A percentile compares a stretch with the other conserved stretches of the same genome.
phyloP scores from a whole-genome alignment of 768 basidiomycete genomes.

The Amanita jacksonii region DNA sequence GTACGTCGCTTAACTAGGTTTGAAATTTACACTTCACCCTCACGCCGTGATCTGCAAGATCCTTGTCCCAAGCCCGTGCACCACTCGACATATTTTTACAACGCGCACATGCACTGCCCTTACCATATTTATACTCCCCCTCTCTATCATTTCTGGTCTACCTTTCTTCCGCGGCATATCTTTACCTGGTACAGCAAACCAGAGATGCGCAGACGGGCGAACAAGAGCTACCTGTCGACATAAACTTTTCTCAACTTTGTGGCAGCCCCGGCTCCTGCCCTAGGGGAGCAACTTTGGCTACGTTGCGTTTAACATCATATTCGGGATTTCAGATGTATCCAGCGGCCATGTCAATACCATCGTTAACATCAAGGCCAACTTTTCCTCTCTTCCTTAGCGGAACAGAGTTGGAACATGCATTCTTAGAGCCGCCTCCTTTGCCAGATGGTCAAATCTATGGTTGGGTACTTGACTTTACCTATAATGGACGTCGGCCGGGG shows the following conservation, averaged over 20 bases:
- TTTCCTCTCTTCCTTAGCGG: slow-evolving; percentile 42
- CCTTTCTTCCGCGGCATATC: slow-evolving; percentile 60
- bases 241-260: slow-evolving; percentile 41
- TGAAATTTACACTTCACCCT: background rate
- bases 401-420: slow-evolving; percentile 39
- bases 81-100: slow-evolving; percentile 68
- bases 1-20: slow-evolving; percentile 27
- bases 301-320: slow-evolving; percentile 31
- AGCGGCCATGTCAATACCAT: slow-evolving; percentile 35
- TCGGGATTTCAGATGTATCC: slow-evolving; percentile 30
- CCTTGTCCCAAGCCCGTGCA: slow-evolving; percentile 27
- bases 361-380: slow-evolving; percentile 37
- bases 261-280: slow-evolving; percentile 29
- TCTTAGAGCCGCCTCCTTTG: slow-evolving; percentile 32
- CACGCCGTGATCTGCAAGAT: slow-evolving; percentile 19
- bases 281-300: slow-evolving; percentile 48
- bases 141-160: slow-evolving; percentile 66
- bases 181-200: slow-evolving; percentile 41
- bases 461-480: slow-evolving; percentile 72
- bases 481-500: slow-evolving; percentile 39
- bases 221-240: slow-evolving; percentile 31
- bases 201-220: slow-evolving; percentile 12
- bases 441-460: slow-evolving; percentile 23
- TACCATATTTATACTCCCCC: slow-evolving; percentile 63
- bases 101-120: slow-evolving; percentile 55